Conservation (phyloP, 345 rosid species). For the Carallia pectinifolia region DNA sequence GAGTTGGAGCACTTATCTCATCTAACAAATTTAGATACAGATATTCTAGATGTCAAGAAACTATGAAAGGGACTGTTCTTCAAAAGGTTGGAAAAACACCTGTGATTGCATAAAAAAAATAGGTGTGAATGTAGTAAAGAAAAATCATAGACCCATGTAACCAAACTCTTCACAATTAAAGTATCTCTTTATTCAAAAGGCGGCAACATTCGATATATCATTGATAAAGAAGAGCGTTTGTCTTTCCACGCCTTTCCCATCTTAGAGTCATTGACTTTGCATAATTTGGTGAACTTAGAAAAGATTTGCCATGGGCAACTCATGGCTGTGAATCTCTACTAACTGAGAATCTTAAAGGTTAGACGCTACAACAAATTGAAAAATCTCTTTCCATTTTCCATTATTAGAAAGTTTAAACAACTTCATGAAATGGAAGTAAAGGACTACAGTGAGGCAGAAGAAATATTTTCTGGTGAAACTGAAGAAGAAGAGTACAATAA, state of each 20-base stretch:
- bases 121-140: too few species aligned
- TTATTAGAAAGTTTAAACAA: neutral
- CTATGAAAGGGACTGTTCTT: too few species aligned
- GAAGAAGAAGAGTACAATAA: neutral
- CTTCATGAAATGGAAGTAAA: conserved; percentile 19
- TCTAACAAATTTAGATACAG: too few species aligned
- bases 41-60: too few species aligned
- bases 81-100: too few species aligned
- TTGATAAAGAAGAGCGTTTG: too few species aligned
- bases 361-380: conserved; percentile 15
- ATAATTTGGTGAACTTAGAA: conserved; percentile 18
- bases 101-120: too few species aligned
- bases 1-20: too few species aligned
- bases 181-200: too few species aligned
- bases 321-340: neutral
- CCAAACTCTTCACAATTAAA: too few species aligned
- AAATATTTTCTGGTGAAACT: conserved; percentile 10
- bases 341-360: conserved; percentile 13
- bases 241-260: neutral
- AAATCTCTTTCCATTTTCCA: conserved; percentile 21
- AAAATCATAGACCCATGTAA: too few species aligned
- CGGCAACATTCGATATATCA: too few species aligned
- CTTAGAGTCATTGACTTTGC: conserved; percentile 25
- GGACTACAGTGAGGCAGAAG: conserved; percentile 19
- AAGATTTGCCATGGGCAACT: conserved; percentile 17